Evolutionary conservation across 2,329 filamentous ascomycete genomes (phyloP), one percentile per base, ranked within the genome.

Genomic region (Aspergillus novofumigatus): DNA sequence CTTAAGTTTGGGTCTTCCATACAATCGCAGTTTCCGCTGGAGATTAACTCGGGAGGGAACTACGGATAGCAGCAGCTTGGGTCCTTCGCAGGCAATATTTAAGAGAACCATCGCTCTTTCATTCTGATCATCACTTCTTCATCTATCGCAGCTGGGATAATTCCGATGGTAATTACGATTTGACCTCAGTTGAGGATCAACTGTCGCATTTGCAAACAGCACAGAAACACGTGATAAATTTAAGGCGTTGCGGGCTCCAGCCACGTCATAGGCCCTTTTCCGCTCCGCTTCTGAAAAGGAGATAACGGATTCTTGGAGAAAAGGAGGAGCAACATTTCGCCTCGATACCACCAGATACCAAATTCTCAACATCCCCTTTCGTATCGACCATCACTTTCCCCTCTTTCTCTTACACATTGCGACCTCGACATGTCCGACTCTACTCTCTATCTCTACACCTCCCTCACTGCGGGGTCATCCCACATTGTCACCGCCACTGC

Each of bases 401-500:
- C 21, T 21, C 21, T 14, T 1, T 42, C 14, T 32, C 29, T 8
- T 23, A 7, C 25, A 41, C 21, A 0, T 42, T n/a, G 5, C 28
- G 35, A 49, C 45, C 8, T 26, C 35, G 21, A 67, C n/a, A 73
- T 75, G 74, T 66, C 74, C 49, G 76, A 77, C 59, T 84, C 88
- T 51, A 80, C 87, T 28, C 86, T 99, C 61, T 99, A 94, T 79
- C 89, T 99, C 67, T 97, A 95, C 79, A 97, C 94, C 59, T 97
- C 93, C 53, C 83, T 99, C 55, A 97, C 94, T 21, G 91, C 94
- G 58, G 94, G 94, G 62, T 96, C 92, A 44, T 96, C 92, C 25
- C 92, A 97, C 75, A 96, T 97, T 73, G 87, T 97, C 69, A 97
- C 94, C 44, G 94, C 92, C 26, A 97, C 94, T 1, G 95, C 92